phyloP scores from a whole-genome alignment of 1,139 yeast genomes.

The Barnettozyma hawaiiensis region DNA sequence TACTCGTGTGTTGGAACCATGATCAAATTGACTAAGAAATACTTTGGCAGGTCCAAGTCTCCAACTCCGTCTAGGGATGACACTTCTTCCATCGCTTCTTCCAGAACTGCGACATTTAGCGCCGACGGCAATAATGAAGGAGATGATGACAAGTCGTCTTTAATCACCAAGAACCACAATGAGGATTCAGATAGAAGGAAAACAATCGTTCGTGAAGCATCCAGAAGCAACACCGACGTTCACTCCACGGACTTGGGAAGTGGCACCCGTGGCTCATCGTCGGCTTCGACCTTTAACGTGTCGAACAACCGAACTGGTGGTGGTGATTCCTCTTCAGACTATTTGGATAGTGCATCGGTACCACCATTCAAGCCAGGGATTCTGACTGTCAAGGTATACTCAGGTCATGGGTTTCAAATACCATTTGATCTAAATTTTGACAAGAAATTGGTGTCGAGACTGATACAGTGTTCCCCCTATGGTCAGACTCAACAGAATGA shows the following conservation, averaged over 20 bases:
- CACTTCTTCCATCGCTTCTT: slow-evolving; percentile 1
- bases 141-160: slow-evolving; percentile 3
- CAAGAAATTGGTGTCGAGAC: slow-evolving; percentile 17
- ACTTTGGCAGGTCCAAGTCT: slow-evolving; percentile 24
- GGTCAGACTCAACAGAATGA: slow-evolving; percentile 12
- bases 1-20: too few relatives aligned
- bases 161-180: not conserved
- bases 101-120: slow-evolving; percentile 3
- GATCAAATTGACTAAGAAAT: slow-evolving; percentile 31
- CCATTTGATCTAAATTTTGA: slow-evolving; percentile 46
- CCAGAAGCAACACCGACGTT: not conserved
- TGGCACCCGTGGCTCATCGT: not conserved
- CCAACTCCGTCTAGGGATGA: slow-evolving; percentile 14
- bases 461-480: slow-evolving; percentile 17
- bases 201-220: slow-evolving; percentile 10
- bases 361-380: slow-evolving; percentile 52
- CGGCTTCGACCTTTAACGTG: not conserved
- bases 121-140: not conserved
- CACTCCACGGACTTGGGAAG: not conserved
- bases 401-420: slow-evolving; percentile 52
- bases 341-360: not conserved
- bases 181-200: slow-evolving; percentile 8
- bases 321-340: not conserved
- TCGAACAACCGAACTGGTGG: not conserved
- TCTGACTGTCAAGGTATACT: slow-evolving; percentile 62